These are phyloP conservation scores for Sporobolomyces roseus DNA, from an alignment of 768 basidiomycete genomes.

Conservation along the genomic window DNA sequence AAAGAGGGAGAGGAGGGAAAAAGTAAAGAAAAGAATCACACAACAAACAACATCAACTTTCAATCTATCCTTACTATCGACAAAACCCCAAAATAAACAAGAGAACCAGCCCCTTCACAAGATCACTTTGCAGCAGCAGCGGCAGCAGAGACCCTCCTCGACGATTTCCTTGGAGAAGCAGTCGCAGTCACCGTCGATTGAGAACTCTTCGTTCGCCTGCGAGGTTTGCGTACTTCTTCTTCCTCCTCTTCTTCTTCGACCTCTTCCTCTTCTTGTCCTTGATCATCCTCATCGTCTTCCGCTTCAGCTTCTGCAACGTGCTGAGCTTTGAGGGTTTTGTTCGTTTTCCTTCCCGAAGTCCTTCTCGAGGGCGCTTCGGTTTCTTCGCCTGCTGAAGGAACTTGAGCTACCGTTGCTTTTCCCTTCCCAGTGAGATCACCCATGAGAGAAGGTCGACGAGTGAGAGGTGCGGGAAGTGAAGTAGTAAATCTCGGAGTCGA, in stretches of 20 bases:
- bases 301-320: background rate
- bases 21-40: no score
- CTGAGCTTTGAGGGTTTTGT: background rate
- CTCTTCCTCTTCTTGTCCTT: background rate
- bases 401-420: background rate
- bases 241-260: background rate
- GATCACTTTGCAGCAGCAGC: background rate
- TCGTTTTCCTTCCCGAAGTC: background rate
- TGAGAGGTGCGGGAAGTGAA: background rate
- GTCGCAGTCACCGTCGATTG: background rate
- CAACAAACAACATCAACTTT: no score
- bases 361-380: slow-evolving; percentile 3
- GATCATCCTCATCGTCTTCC: background rate
- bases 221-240: background rate
- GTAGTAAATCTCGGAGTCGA: slow-evolving; percentile 10
- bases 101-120: no score
- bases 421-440: slow-evolving; percentile 11
- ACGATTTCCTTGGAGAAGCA: background rate
- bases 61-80: no score
- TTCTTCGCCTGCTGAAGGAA: background rate
- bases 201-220: background rate
- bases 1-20: background rate
- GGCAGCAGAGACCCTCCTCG: background rate
- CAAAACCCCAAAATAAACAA: no score
- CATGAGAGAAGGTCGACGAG: background rate